Conservation (phyloP, 2,329 filamentous ascomycete genomes). For the Aspergillus vadensis region DNA sequence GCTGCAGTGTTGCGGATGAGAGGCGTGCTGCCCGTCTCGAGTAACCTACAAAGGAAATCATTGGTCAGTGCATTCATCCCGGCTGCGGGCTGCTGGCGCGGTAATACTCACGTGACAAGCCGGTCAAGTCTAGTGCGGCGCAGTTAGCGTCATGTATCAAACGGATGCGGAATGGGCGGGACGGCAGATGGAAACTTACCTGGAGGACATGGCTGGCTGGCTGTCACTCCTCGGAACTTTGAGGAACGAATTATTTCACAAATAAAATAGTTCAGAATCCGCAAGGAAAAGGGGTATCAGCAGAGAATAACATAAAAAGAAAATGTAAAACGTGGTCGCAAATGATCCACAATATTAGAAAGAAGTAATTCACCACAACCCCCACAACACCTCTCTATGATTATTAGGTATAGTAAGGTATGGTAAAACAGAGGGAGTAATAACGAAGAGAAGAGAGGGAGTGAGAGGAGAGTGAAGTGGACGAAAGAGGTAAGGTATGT, state of each 20-base stretch:
- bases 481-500: conserved; percentile 13
- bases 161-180: conserved; percentile 25
- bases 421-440: conserved; percentile 9
- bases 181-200: conserved; percentile 33
- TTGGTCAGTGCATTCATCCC: conserved; percentile 26
- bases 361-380: neutral
- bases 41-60: conserved; percentile 61
- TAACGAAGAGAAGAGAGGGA: conserved; percentile 15
- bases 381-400: conserved; percentile 11
- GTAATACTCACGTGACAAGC: conserved; percentile 76
- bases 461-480: conserved; percentile 15
- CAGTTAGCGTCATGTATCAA: conserved; percentile 37
- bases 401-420: conserved; percentile 13
- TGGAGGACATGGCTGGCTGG: conserved; percentile 42
- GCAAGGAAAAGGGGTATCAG: conserved; percentile 6
- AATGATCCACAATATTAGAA: conserved; percentile 2
- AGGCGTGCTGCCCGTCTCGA: conserved; percentile 95
- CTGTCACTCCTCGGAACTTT: conserved; percentile 3
- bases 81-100: neutral
- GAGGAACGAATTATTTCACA: conserved; percentile 7
- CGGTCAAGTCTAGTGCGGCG: conserved; percentile 68
- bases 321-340: conserved; percentile 14
- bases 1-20: conserved; percentile 96
- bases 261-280: neutral
- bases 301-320: conserved; percentile 7